A percentile compares a stretch with the other conserved stretches of the same genome.
phyloP scores from a whole-genome alignment of 163 green algal genomes.

The Chlorella variabilis region DNA sequence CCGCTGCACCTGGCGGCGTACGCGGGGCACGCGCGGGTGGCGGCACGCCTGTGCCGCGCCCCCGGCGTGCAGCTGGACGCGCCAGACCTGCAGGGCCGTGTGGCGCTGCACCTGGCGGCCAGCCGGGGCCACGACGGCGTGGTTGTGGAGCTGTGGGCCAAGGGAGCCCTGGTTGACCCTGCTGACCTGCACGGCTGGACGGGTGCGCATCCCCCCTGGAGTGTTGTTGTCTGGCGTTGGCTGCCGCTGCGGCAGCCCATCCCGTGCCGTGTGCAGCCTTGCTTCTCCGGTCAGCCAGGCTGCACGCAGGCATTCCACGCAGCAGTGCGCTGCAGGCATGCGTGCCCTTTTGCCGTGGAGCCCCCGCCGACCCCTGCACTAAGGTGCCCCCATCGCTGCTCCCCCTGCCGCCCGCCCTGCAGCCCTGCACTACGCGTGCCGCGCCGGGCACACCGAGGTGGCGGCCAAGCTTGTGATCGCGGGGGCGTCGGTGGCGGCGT shows the following conservation, averaged over 20 bases:
- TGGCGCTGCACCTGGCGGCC: conserved; percentile 67
- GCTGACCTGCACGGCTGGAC: conserved; percentile 54
- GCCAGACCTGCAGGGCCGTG: conserved; percentile 54
- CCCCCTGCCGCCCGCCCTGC: conserved; percentile 2
- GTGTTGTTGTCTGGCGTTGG: background rate
- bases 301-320: too few relatives aligned
- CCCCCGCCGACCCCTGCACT: too few relatives aligned
- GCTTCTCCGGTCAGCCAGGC: too few relatives aligned
- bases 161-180: conserved; percentile 49
- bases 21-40: conserved; percentile 52
- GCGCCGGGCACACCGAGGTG: conserved; percentile 57
- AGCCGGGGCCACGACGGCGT: conserved; percentile 57
- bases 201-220: conserved; percentile 6
- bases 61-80: conserved; percentile 48
- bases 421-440: conserved; percentile 67
- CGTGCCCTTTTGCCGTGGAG: too few relatives aligned
- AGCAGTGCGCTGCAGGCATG: too few relatives aligned
- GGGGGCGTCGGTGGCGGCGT: conserved; percentile 53
- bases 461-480: conserved; percentile 74
- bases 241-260: too few relatives aligned
- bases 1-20: conserved; percentile 71
- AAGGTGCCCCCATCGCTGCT: background rate
- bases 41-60: conserved; percentile 25
- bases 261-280: too few relatives aligned
- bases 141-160: conserved; percentile 67